Conservation (phyloP, 352 stramenopile species). For the Globisporangium paroecandrum region DNA sequence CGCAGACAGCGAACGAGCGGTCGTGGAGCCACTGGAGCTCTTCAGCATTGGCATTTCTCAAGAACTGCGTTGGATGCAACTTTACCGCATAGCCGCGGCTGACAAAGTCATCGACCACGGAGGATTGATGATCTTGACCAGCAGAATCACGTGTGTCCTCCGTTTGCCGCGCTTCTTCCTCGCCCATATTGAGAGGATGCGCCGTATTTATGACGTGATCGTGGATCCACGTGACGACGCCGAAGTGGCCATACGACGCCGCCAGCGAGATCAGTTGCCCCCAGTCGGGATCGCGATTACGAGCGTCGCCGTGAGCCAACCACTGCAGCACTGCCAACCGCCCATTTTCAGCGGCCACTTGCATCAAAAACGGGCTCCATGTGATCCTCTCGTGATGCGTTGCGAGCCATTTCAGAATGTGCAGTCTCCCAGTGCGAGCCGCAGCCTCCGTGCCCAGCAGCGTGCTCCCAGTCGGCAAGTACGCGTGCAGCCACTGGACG, state of each 20-base stretch:
- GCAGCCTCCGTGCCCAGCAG: constrained; percentile 1
- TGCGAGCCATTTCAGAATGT: not conserved
- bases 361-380: not conserved
- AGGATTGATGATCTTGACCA: not conserved
- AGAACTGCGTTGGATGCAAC: not conserved
- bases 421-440: not conserved
- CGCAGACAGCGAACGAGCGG: not conserved
- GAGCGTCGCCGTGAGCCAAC: not conserved
- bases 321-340: not conserved
- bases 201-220: not conserved
- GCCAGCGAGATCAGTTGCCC: not conserved
- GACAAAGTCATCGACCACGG: not conserved
- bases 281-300: not conserved
- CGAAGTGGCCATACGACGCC: not conserved
- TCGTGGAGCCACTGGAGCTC: constrained; percentile 2
- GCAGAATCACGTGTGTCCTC: not conserved
- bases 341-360: not conserved
- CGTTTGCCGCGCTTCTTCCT: not conserved
- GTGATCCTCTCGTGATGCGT: not conserved
- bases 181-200: not conserved
- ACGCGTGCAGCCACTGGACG: constrained; percentile 6
- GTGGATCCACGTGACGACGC: not conserved
- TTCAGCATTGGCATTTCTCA: not conserved
- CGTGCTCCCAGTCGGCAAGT: constrained; percentile 3
- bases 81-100: not conserved